A percentile compares a stretch with the other conserved stretches of the same genome.
Conservation (phyloP, 2,329 filamentous ascomycete genomes). For the Spiromastix sp. region DNA sequence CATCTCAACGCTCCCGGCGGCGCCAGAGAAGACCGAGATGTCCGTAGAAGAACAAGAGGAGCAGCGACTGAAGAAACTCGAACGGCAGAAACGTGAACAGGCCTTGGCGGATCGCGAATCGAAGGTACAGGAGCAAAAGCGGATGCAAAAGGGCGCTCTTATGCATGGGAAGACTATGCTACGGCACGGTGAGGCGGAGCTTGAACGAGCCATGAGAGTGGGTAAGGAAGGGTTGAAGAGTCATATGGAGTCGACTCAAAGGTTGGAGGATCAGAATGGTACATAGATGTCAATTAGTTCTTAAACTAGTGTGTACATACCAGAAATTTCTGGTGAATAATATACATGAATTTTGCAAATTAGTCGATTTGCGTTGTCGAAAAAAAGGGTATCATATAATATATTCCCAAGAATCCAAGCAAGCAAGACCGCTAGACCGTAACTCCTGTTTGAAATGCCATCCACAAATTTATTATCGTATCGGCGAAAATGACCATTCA, state of each 20-base stretch:
- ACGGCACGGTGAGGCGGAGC: constrained; percentile 33
- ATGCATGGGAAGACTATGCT: constrained; percentile 32
- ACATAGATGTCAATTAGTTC: no score
- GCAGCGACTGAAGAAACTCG: constrained; percentile 25
- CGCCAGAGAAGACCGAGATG: constrained; percentile 26
- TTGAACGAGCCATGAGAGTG: constrained; percentile 34
- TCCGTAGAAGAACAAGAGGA: constrained; percentile 29
- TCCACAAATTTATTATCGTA: neutral
- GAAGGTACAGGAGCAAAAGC: constrained; percentile 33
- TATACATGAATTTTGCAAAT: neutral
- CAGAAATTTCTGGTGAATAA: constrained; percentile 1
- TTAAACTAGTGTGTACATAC: constrained; percentile 11
- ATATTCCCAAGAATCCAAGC: neutral
- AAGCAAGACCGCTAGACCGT: neutral
- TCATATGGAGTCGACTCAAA: constrained; percentile 28
- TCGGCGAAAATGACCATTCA: neutral
- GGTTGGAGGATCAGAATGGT: no score
- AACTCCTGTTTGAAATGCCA: neutral
- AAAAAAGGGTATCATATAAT: constrained; percentile 5
- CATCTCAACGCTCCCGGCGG: constrained; percentile 31
- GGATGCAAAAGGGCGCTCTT: constrained; percentile 29
- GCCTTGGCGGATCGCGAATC: constrained; percentile 34
- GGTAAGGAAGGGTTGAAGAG: constrained; percentile 33
- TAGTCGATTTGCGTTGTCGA: neutral
- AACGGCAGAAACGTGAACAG: constrained; percentile 34